Conservation (phyloP, 495 filamentous ascomycete species). For the Hypoxylon crocopeplum region DNA sequence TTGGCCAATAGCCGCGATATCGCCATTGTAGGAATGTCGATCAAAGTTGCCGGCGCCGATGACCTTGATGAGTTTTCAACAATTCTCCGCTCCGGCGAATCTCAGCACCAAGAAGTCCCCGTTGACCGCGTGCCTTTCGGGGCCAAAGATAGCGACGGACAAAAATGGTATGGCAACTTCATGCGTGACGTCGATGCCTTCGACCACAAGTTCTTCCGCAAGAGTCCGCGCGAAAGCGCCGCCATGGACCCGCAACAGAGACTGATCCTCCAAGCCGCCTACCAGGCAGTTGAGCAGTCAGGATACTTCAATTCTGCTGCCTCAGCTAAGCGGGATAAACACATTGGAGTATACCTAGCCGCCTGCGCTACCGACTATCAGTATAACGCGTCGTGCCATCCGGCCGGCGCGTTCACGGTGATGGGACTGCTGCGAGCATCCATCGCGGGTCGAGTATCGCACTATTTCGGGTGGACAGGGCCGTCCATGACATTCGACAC, state of each 20-base stretch:
- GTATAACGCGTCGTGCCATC: slow-evolving; percentile 24
- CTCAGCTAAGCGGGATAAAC: background rate
- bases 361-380: slow-evolving; percentile 25
- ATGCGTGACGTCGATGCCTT: slow-evolving; percentile 36
- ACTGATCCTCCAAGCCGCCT: slow-evolving; percentile 49
- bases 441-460: slow-evolving; percentile 29
- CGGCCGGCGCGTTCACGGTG: slow-evolving; percentile 18
- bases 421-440: slow-evolving; percentile 25
- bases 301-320: slow-evolving; percentile 1
- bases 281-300: slow-evolving; percentile 52
- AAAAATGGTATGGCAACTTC: slow-evolving; percentile 44
- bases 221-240: slow-evolving; percentile 45
- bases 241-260: slow-evolving; percentile 54
- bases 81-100: too few relatives aligned
- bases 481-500: slow-evolving; percentile 58
- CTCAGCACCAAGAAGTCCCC: too few relatives aligned
- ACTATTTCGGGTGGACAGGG: slow-evolving; percentile 59
- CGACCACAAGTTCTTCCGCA: slow-evolving; percentile 59
- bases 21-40: too few relatives aligned
- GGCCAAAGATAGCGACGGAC: too few relatives aligned
- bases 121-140: too few relatives aligned
- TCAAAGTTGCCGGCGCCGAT: too few relatives aligned
- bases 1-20: too few relatives aligned
- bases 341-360: slow-evolving; percentile 39
- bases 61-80: too few relatives aligned